Base-by-base conservation (phyloP, 1,284 basidiomycete species). In the Cryptococcus sp. region DNA sequence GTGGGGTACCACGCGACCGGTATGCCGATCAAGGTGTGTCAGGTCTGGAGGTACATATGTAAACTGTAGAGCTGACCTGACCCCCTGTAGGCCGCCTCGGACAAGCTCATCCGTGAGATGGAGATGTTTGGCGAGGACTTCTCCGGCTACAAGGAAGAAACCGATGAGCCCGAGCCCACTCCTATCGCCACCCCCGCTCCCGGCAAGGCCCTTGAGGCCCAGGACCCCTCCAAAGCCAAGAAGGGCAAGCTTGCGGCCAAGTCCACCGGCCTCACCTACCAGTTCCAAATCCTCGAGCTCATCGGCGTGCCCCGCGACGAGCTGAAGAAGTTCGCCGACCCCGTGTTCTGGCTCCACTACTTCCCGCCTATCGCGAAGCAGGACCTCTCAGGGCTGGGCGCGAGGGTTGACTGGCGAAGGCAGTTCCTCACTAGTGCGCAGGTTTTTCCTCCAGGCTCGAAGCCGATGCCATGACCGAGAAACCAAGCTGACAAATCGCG, bases 211-310 rank as follows among this genome's bases (percentile, higher is more conserved):
- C 59, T 65, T 39, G 69, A 70, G 53, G 64, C 68, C 13, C 65
- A 60, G 38, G 76, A 79, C 63, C 73, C 73, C 1, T 73, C 77
- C 9, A 98, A 98, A 76, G 91, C 86, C 12, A 96, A 93, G 77
- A 99, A 99, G 81, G 95, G 94, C 57, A 99, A 99, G 79, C 79
- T 98, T 24, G 84, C 85, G 35, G 91, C 91, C 20, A 98, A 99
- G 79, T 86, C 88, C 2, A 96, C 94, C 8, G 95, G 95, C 2
- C 82, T 92, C 66, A 88, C 87, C 55, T 98, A 98, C 79, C 96
- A 99, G 77, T 99, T 98, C 84, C 95, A 98, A 81, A 98, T 98
- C 76, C 89, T 98, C 86, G 88, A 95, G 76, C 89, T 90, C 48
- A 89, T 93, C 65, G 88, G 88, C 57, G 87, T 98, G 12, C 89